Evolutionary conservation across 1,284 basidiomycete genomes (phyloP).

Genomic region (Moesziomyces sp.): DNA sequence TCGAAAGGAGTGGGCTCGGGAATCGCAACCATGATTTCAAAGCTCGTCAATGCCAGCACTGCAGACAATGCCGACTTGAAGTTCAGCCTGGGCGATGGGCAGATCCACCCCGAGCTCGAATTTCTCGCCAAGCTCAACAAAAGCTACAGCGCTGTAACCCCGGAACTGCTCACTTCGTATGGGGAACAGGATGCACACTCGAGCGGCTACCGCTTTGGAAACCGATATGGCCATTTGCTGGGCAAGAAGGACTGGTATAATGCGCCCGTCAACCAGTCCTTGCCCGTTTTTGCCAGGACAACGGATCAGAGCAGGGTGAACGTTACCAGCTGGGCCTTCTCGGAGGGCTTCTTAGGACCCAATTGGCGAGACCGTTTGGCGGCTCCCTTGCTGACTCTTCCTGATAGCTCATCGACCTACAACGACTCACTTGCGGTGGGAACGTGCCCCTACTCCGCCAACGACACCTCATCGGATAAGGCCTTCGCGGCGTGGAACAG

Average conservation of each 20-base stretch:
- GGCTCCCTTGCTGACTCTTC: constrained; percentile 14
- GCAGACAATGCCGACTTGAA: constrained; percentile 4
- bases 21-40: constrained; percentile 20
- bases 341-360: constrained; percentile 14
- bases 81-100: constrained; percentile 11
- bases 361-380: constrained; percentile 21
- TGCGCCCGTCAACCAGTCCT: constrained; percentile 11
- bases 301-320: constrained; percentile 26
- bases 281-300: constrained; percentile 21
- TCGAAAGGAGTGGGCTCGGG: constrained; percentile 20
- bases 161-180: constrained; percentile 23
- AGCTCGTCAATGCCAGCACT: constrained; percentile 18
- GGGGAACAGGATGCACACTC: constrained; percentile 18
- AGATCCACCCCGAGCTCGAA: constrained; percentile 16
- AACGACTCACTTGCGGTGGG: constrained; percentile 18
- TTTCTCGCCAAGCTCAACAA: constrained; percentile 13
- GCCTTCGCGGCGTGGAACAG: constrained; percentile 24
- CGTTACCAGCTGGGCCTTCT: constrained; percentile 18
- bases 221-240: constrained; percentile 13
- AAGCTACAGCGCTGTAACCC: constrained; percentile 15
- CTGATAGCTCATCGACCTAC: constrained; percentile 15
- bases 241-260: constrained; percentile 23
- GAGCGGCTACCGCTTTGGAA: constrained; percentile 17
- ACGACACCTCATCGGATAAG: constrained; percentile 21
- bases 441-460: constrained; percentile 17